A percentile compares a stretch with the other conserved stretches of the same genome.
Evolutionary conservation across 2,329 filamentous ascomycete genomes (phyloP).

Genomic region (Cladobotryum protrusum): DNA sequence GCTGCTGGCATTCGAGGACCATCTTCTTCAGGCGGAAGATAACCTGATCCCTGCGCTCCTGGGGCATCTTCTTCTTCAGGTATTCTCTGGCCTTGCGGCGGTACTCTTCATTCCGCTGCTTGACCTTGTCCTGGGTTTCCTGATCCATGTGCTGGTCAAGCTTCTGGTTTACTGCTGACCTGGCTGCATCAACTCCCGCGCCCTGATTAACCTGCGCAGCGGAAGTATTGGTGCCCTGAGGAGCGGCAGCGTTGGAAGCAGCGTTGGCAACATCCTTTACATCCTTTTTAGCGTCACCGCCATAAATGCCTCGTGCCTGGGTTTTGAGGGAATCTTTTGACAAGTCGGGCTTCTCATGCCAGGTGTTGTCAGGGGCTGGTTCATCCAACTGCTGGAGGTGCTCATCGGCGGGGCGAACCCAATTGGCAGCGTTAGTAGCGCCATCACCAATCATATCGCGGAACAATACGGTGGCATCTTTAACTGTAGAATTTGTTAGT

Average conservation of each 20-base stretch:
- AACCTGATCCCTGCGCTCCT: slow-evolving; percentile 87
- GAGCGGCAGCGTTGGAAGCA: slow-evolving; percentile 48
- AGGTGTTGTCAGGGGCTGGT: slow-evolving; percentile 86
- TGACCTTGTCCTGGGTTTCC: slow-evolving; percentile 49
- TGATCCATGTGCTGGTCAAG: slow-evolving; percentile 59
- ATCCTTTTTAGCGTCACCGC: slow-evolving; percentile 50
- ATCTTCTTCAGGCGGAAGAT: slow-evolving; percentile 96
- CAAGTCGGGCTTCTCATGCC: slow-evolving; percentile 81
- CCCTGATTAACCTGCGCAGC: slow-evolving; percentile 44
- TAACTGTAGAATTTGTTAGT: slow-evolving; percentile 42
- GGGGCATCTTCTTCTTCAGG: slow-evolving; percentile 76
- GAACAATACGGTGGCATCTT: slow-evolving; percentile 71
- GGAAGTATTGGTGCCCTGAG: slow-evolving; percentile 42
- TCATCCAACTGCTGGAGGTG: slow-evolving; percentile 69
- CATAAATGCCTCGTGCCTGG: slow-evolving; percentile 59
- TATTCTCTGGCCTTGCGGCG: slow-evolving; percentile 60
- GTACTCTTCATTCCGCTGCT: slow-evolving; percentile 38
- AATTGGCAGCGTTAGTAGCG: slow-evolving; percentile 68
- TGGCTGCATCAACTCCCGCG: slow-evolving; percentile 27
- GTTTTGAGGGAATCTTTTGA: slow-evolving; percentile 63
- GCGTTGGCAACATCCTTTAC: slow-evolving; percentile 53
- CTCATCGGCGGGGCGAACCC: slow-evolving; percentile 72
- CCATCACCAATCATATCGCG: slow-evolving; percentile 91
- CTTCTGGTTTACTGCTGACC: slow-evolving; percentile 48
- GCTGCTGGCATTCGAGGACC: slow-evolving; percentile 92